Evolutionary conservation across 495 filamentous ascomycete genomes (phyloP).

Genomic region (Aspergillus leporis): DNA sequence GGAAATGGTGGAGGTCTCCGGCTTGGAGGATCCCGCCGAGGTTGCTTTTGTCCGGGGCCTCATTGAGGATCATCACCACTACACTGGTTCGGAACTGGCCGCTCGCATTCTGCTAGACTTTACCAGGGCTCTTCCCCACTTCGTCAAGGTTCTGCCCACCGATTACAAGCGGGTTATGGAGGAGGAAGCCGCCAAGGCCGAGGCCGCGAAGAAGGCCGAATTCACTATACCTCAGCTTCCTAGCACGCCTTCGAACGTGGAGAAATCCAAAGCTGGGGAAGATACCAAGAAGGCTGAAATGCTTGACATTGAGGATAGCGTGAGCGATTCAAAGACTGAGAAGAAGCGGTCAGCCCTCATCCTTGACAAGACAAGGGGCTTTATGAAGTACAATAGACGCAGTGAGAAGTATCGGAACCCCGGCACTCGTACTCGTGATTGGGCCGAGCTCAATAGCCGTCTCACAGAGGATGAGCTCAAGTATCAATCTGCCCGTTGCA

Average conservation of each 20-base stretch:
- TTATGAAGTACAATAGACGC: constrained; percentile 98
- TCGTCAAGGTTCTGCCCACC: constrained; percentile 91
- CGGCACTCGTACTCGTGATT: constrained; percentile 87
- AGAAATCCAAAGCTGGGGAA: constrained; percentile 59
- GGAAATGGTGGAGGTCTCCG: constrained; percentile 96
- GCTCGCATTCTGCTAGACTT: constrained; percentile 97
- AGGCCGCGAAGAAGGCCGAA: constrained; percentile 78
- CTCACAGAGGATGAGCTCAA: constrained; percentile 97
- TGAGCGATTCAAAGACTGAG: constrained; percentile 80
- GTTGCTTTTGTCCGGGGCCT: constrained; percentile 92
- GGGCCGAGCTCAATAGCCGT: constrained; percentile 87
- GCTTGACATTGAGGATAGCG: constrained; percentile 92
- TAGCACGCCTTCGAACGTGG: constrained; percentile 51
- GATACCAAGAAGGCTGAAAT: constrained; percentile 76
- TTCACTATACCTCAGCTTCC: constrained; percentile 81
- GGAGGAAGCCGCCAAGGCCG: constrained; percentile 84
- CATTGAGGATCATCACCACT: constrained; percentile 98
- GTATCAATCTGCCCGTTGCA: constrained; percentile 97
- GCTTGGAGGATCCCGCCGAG: constrained; percentile 84
- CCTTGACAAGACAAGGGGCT: constrained; percentile 95
- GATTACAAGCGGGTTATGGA: constrained; percentile 96
- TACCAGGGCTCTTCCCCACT: constrained; percentile 85
- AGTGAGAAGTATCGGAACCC: constrained; percentile 93
- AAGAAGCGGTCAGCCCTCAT: constrained; percentile 94
- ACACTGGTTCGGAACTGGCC: constrained; percentile 95